Percentiles rank a stretch among this genome's conserved stretches.
These are phyloP conservation scores for Coprinopsis strossmayeri DNA, from an alignment of 768 basidiomycete genomes.

Conservation along the genomic window DNA sequence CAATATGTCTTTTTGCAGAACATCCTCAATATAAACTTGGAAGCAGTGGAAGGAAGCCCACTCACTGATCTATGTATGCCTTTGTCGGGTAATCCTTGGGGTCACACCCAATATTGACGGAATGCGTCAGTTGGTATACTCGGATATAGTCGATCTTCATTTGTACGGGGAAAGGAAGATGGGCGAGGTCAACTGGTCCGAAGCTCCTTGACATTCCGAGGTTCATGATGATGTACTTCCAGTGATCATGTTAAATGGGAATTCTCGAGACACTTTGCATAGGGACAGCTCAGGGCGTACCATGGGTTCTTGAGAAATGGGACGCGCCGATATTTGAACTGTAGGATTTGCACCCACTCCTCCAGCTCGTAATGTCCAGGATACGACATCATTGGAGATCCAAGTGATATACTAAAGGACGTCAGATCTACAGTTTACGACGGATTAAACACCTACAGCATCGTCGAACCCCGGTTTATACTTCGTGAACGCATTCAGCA, in stretches of 20 bases:
- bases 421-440: constrained; percentile 1
- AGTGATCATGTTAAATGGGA: neutral
- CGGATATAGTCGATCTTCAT: constrained; percentile 48
- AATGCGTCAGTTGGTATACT: constrained; percentile 62
- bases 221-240: constrained; percentile 76
- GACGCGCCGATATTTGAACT: constrained; percentile 57
- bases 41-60: too few species aligned
- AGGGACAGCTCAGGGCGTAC: constrained; percentile 31
- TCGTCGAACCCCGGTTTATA: constrained; percentile 56
- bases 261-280: too few species aligned
- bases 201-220: constrained; percentile 82
- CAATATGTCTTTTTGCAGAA: constrained; percentile 34
- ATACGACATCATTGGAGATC: constrained; percentile 58
- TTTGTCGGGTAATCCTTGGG: constrained; percentile 62
- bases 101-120: constrained; percentile 69
- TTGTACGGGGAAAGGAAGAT: constrained; percentile 62
- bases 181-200: constrained; percentile 57
- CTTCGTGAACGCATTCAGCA: constrained; percentile 15
- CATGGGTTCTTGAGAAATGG: constrained; percentile 83
- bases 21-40: neutral
- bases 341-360: constrained; percentile 58
- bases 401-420: constrained; percentile 71
- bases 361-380: constrained; percentile 71
- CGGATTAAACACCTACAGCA: constrained; percentile 34
- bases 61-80: constrained; percentile 61